Evolutionary conservation across 305 asterid species (phyloP).

Genomic region (Ilex paraguariensis): DNA sequence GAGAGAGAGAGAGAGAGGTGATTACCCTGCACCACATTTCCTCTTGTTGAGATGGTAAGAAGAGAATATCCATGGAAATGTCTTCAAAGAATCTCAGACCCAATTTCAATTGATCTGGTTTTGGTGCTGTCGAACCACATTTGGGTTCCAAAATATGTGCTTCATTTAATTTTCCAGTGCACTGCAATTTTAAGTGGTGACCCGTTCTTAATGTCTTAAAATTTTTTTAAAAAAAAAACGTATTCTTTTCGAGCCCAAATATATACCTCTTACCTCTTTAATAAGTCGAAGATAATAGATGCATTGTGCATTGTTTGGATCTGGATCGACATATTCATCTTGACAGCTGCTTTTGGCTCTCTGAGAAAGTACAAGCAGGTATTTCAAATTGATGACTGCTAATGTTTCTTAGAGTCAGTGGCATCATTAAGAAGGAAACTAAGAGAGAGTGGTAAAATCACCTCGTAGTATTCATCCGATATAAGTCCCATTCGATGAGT

Average conservation of each 20-base stretch:
- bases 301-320: slow-evolving; percentile 35
- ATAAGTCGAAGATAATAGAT: slow-evolving; percentile 23
- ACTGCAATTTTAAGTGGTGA: not conserved
- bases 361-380: slow-evolving; percentile 17
- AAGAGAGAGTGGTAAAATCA: not conserved
- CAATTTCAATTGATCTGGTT: too few relatives aligned
- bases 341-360: slow-evolving; percentile 35
- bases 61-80: slow-evolving; percentile 10
- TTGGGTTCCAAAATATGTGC: not conserved
- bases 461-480: slow-evolving; percentile 57
- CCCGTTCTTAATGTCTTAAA: not conserved
- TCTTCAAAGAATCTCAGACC: not conserved
- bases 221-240: too few relatives aligned
- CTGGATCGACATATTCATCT: slow-evolving; percentile 32
- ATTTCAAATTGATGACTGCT: not conserved
- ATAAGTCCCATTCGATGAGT: slow-evolving; percentile 54
- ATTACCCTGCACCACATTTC: slow-evolving; percentile 32
- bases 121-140: not conserved
- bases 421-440: not conserved
- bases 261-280: slow-evolving; percentile 22
- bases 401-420: not conserved
- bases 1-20: not conserved
- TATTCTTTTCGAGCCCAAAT: not conserved
- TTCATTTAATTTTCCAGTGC: not conserved
- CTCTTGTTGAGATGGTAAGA: slow-evolving; percentile 16